These are phyloP conservation scores for Ophiostoma himal-ulmi DNA, from an alignment of 2,329 filamentous ascomycete species.

Conservation along the genomic window DNA sequence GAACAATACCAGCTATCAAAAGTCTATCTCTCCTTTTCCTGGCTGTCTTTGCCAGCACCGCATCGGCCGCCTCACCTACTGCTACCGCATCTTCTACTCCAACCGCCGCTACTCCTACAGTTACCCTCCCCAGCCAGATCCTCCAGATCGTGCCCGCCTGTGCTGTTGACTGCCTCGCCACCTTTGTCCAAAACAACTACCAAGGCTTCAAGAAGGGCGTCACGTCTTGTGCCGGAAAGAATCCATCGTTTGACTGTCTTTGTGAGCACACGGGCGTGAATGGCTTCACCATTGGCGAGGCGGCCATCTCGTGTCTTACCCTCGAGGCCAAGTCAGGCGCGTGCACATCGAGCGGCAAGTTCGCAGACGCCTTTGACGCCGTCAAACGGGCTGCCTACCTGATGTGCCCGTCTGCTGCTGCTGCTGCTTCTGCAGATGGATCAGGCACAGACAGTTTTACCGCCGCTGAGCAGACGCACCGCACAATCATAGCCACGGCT, in stretches of 20 bases:
- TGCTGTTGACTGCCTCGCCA: constrained; percentile 54
- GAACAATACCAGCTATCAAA: constrained; percentile 30
- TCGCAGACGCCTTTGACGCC: constrained; percentile 16
- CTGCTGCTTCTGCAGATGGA: too few species aligned
- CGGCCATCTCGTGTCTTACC: constrained; percentile 60
- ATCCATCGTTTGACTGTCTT: constrained; percentile 55
- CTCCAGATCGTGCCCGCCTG: constrained; percentile 50
- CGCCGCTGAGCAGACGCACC: constrained; percentile 50
- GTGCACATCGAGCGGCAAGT: constrained; percentile 40
- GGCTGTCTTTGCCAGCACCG: neutral
- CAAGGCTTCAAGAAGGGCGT: constrained; percentile 34
- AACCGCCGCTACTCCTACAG: constrained; percentile 15
- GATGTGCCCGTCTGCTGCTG: constrained; percentile 5
- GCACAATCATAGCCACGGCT: constrained; percentile 53
- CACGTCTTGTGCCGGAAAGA: constrained; percentile 41
- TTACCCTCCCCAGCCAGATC: constrained; percentile 32
- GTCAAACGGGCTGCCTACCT: neutral
- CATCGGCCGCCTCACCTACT: neutral
- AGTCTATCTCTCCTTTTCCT: neutral
- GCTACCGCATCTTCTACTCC: neutral
- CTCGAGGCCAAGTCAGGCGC: constrained; percentile 45
- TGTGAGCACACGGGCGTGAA: constrained; percentile 54
- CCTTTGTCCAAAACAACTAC: constrained; percentile 57
- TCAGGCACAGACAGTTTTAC: neutral
- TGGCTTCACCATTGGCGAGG: constrained; percentile 67